Percentiles rank a stretch among this genome's conserved stretches.
phyloP scores from a whole-genome alignment of 306 rosid species.

The Abrus precatorius region DNA sequence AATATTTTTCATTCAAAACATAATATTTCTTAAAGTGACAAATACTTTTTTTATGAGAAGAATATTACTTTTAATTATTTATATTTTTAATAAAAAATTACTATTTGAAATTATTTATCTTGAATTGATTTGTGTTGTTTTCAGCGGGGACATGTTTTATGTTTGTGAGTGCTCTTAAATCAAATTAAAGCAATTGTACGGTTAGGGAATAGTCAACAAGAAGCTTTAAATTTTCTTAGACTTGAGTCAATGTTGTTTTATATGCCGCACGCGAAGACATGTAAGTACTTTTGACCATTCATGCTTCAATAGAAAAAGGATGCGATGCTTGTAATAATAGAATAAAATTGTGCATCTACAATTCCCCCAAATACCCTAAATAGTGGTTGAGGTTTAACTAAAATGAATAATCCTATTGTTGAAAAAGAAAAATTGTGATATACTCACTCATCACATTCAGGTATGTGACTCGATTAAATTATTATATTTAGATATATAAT shows the following conservation, averaged over 20 bases:
- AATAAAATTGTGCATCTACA: neutral
- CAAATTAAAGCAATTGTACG: neutral
- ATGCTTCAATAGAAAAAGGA: constrained; percentile 7
- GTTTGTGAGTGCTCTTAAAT: neutral
- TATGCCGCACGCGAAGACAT: neutral
- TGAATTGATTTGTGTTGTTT: neutral
- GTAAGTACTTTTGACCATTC: neutral
- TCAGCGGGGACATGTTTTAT: neutral
- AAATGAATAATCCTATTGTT: neutral
- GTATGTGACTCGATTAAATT: too few species aligned
- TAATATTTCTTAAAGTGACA: too few species aligned
- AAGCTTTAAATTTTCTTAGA: neutral
- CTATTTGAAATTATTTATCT: too few species aligned
- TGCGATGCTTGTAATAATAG: neutral
- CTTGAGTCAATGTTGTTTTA: neutral
- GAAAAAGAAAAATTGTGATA: too few species aligned
- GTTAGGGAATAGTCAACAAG: neutral
- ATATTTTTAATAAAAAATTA: too few species aligned
- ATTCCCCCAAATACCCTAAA: too few species aligned
- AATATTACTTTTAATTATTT: too few species aligned
- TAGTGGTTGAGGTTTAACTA: constrained; percentile 4
- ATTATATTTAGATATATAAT: too few species aligned
- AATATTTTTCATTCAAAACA: too few species aligned
- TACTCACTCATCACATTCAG: too few species aligned
- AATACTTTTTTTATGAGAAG: too few species aligned